Base-by-base conservation (phyloP, 495 filamentous ascomycete species). In the Xylaria cubensis region DNA sequence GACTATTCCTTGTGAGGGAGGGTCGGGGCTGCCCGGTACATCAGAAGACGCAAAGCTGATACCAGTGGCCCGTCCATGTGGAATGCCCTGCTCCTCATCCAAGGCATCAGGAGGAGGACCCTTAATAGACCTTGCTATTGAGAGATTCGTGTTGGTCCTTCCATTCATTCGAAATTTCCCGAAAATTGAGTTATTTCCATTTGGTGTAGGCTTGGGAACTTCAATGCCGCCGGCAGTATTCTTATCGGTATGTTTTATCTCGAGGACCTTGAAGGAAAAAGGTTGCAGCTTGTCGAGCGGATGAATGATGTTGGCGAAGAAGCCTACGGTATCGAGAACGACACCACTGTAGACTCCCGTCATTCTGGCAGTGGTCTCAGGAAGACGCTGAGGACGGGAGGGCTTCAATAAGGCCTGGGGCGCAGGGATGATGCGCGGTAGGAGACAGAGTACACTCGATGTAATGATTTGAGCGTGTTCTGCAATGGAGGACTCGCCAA, bases 351-450 rank as follows among this genome's bases (percentile, higher is more conserved):
- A 81, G n/a, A 91, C 87, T 26, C 88, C 88, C 0, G 85, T 81
- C 75, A 90, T 85, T 44, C 82, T 84, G 64, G 87, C 87, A 10
- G 82, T 82, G 24, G 83, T 81, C 64, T 87, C 81, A 72, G 87
- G 85, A 46, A 91, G 81, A 56, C 89, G 86, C 70, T 81, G 79
- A 4, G 88, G 90, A 1, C 90, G 87, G 4, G 83, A 77, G 10
- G 89, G 84, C 56, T 87, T 84, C 46, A 91, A 78, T 34, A 92
- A 83, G 41, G 88, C 87, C 78, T 92, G 90, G 21, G 90, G 90
- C 4, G 90, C 90, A 34, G 90, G 90, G 39, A 92, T 84, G 55
- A 92, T 87, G 61, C 90, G 89, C 41, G 90, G 90, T 10, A 91
- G 83, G 26, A 87, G 79, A 73, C 86, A 89, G 34, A 90, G 80